Percentiles rank a stretch among this genome's conserved stretches.
These are phyloP conservation scores for Phytophthora multivora DNA, from an alignment of 352 stramenopile genomes.

Conservation along the genomic window DNA sequence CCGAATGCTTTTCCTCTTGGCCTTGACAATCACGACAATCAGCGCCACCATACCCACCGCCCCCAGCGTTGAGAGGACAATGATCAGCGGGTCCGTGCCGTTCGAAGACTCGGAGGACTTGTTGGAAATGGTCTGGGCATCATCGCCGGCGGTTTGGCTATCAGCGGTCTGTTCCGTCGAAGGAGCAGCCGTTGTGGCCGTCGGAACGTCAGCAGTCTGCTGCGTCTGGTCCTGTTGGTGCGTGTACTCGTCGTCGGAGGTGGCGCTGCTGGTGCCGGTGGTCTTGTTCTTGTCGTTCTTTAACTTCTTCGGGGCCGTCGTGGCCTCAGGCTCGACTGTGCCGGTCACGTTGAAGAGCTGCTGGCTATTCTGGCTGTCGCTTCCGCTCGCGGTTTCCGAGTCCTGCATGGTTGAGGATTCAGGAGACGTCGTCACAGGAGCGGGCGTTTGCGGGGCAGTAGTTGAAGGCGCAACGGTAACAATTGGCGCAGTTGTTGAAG, in stretches of 20 bases:
- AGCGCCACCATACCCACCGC: conserved; percentile 30
- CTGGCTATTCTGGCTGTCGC: conserved; percentile 7
- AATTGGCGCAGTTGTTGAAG: conserved; percentile 14
- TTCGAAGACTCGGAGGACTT: conserved; percentile 4
- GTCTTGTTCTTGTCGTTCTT: conserved; percentile 7
- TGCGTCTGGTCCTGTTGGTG: conserved; percentile 22
- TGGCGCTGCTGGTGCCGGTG: conserved; percentile 4
- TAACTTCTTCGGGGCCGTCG: conserved; percentile 13
- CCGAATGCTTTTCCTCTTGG: conserved; percentile 35
- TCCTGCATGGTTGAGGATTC: conserved; percentile 19
- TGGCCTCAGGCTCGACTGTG: conserved; percentile 8
- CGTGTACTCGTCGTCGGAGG: conserved; percentile 7
- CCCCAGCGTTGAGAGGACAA: conserved; percentile 25
- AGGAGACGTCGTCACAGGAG: conserved; percentile 20
- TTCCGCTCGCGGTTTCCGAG: conserved; percentile 14
- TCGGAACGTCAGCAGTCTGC: conserved; percentile 5
- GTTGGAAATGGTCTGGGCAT: conserved; percentile 32
- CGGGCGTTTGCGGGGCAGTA: conserved; percentile 9
- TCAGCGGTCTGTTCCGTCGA: conserved; percentile 14
- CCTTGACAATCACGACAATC: conserved; percentile 31
- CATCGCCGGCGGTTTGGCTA: conserved; percentile 16
- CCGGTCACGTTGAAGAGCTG: conserved; percentile 25
- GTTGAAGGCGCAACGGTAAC: conserved; percentile 18
- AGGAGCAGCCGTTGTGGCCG: conserved; percentile 2
- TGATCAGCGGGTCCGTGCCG: conserved; percentile 37